Conservation (phyloP, 2,329 filamentous ascomycete species). For the Colletotrichum endophyticum region DNA sequence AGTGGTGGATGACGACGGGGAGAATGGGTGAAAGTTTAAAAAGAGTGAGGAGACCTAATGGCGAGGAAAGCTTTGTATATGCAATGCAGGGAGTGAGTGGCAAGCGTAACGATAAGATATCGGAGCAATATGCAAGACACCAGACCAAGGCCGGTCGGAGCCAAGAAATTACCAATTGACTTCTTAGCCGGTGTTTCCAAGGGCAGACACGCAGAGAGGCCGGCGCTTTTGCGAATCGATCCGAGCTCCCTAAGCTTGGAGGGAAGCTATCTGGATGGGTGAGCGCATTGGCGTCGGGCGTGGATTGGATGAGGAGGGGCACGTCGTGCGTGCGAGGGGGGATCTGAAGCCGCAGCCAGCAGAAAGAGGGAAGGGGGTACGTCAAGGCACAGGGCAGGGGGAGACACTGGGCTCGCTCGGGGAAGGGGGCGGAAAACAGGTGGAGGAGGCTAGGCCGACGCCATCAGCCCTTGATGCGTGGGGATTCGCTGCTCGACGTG, state of each 20-base stretch:
- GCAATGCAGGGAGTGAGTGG: constrained; percentile 19
- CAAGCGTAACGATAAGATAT: constrained; percentile 22
- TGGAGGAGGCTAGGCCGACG: constrained; percentile 15
- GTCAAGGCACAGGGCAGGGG: constrained; percentile 10
- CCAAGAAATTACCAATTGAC: constrained; percentile 1
- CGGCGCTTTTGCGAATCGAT: neutral
- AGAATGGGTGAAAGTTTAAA: neutral
- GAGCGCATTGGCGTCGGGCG: constrained; percentile 9
- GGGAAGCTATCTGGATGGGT: constrained; percentile 10
- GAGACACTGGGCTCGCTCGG: neutral
- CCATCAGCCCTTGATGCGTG: constrained; percentile 12
- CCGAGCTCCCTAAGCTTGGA: neutral
- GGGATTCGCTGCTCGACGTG: constrained; percentile 9
- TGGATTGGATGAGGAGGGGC: constrained; percentile 9
- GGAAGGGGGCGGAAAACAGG: constrained; percentile 6
- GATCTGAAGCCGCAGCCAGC: neutral
- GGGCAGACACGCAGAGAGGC: neutral
- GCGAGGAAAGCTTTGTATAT: constrained; percentile 11
- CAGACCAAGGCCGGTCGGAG: neutral
- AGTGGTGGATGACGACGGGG: neutral
- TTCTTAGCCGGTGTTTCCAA: constrained; percentile 14
- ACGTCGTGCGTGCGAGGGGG: neutral
- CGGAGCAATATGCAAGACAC: neutral
- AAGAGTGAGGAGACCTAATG: neutral
- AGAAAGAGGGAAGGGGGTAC: constrained; percentile 7